Evolutionary conservation across 192 early-diverging fungal species (phyloP), one percentile per base, ranked within the genome.

Genomic region (Martensiomyces pterosporus): DNA sequence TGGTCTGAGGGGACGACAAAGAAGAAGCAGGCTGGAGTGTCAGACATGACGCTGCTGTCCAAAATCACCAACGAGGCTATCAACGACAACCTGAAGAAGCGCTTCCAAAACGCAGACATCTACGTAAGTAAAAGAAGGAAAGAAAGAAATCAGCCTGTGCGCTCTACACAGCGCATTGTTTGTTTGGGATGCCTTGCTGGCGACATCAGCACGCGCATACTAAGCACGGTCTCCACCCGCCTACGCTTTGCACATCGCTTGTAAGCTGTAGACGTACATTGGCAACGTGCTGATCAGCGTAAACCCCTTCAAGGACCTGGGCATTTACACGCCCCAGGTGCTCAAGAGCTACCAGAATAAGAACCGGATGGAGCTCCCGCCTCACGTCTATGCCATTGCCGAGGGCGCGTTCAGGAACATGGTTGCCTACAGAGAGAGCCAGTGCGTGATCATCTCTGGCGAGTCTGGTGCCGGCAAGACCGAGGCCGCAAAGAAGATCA

Each of bases 391-490:
- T 75, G 96, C 96, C 16, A 85, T 96, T 55, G 94, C 96, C 19
- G 96, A 99, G 63, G 78, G 82, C 21, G 68, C 85, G 3, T 92
- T 83, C 67, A 86, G 94, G 52, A 88, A 88, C 58, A 97, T 99
- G 92, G 89, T 94, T 52, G 85, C 84, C 34, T 97, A 99, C 80
- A 93, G 92, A 71, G 96, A 99, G 66, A 97, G 92, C 65, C 96
- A 99, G 57, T 97, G 94, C 77, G 92, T 99, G 52, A 99, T 99
- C 60, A 99, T 99, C 51, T 84, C 85, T 75, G 93, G 93, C 60
- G 93, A 96, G 79, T 90, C 87, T 41, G 93, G 93, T 24, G 93
- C 93, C 17, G 93, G 92, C 48, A 90, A 90, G 61, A 94, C 87
- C 16, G 91, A 92, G 72, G 89, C 90, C 9, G 93, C 90, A 10